Base-by-base conservation (phyloP, 2,329 filamentous ascomycete genomes). In the Fusarium secorum region DNA sequence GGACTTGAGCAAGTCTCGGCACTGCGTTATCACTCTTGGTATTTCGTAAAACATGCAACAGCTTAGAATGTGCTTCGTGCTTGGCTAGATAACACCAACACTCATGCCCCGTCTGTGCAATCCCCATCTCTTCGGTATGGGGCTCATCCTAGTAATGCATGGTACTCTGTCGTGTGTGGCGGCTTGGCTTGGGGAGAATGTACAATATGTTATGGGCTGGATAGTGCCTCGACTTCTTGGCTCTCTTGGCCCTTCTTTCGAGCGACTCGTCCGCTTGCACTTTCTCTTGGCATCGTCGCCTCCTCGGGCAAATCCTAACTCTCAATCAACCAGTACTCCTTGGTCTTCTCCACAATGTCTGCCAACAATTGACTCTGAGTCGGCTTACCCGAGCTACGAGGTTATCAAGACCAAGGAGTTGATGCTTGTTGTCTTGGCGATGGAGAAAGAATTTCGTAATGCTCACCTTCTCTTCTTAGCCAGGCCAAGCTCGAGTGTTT, bases 181-280 rank as follows among this genome's bases (percentile, higher is more conserved):
- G 61, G 36, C 70, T 72, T 72, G 69, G 66, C 65, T 72, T 65
- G 57, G 65, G 57, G 61, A 55, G 49, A 42, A 64, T 61, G 61
- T 70, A 72, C 70, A 72, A 67, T 57, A 70, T 67, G 69, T 68
- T 72, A 70, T 58, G 65, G 69, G 68, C 41, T 71, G 53, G 38
- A 32, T 45, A 59, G 32, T 66, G 42, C 55, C 66, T 72, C 46
- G 55, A 67, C 44, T 66, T 57, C 66, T 73, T 71, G 68, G 69
- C 70, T 48, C 30, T 58, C 66, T 73, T 72, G 65, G 69, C 70
- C 48, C 28, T 60, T 55, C 38, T 45, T 39, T 68, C 54, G 42
- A 70, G 52, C 57, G 35, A 58, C 67, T 71, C 54, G 60, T 41
- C 60, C 60, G 42, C 58, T 56, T 58, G 60, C 60, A 39, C 52